Evolutionary conservation across 1,284 basidiomycete species (phyloP).

Genomic region (Microbotryum saponariae): DNA sequence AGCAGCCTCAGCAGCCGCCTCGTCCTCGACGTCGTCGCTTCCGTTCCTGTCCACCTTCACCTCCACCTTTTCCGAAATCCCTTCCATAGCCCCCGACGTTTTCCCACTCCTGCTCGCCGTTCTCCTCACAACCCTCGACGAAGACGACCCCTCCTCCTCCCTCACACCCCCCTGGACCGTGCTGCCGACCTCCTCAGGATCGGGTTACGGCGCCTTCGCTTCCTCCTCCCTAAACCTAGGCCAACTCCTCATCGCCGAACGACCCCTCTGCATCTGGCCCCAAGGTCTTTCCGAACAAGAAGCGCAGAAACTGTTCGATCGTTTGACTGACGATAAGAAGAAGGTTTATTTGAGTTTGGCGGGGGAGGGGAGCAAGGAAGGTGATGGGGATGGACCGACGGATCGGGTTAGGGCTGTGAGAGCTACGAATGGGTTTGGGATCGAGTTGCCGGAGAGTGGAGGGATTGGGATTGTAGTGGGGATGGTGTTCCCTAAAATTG

Average conservation of each 20-base stretch:
- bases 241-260: constrained; percentile 30
- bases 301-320: constrained; percentile 20
- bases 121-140: constrained; percentile 15
- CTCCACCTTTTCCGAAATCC: constrained; percentile 10
- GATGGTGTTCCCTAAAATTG: constrained; percentile 26
- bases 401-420: constrained; percentile 29
- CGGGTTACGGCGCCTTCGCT: constrained; percentile 32
- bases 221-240: constrained; percentile 17
- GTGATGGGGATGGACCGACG: neutral
- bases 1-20: too few relatives aligned
- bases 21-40: neutral
- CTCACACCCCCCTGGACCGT: constrained; percentile 22
- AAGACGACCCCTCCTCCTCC: constrained; percentile 7
- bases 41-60: too few relatives aligned
- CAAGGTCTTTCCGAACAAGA: constrained; percentile 13
- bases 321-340: constrained; percentile 14
- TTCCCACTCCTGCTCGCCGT: constrained; percentile 18
- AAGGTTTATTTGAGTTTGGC: constrained; percentile 29
- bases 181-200: neutral
- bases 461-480: neutral
- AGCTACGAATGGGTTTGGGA: constrained; percentile 34
- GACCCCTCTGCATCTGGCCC: constrained; percentile 33
- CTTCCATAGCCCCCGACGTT: constrained; percentile 4
- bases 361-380: constrained; percentile 6
- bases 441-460: constrained; percentile 25